Evolutionary conservation across 2,329 filamentous ascomycete genomes (phyloP).

Genomic region (Blastomyces emzantsi): DNA sequence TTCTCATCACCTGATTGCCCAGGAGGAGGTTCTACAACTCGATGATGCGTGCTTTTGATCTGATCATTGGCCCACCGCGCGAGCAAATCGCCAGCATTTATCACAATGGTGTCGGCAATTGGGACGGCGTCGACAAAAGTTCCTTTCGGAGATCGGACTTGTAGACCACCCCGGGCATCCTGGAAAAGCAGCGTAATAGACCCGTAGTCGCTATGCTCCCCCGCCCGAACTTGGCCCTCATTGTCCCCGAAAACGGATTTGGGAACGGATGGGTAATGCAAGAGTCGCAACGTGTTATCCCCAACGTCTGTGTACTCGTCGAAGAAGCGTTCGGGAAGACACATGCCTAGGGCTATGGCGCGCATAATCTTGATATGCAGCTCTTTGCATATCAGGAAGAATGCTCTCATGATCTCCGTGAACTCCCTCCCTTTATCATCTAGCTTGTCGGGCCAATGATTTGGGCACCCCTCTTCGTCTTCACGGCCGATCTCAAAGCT

Average conservation of each 20-base stretch:
- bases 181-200: conserved; percentile 48
- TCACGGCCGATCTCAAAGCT: conserved; percentile 54
- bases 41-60: conserved; percentile 83
- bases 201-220: conserved; percentile 63
- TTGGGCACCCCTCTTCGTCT: conserved; percentile 54
- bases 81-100: conserved; percentile 82
- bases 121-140: conserved; percentile 76
- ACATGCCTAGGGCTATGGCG: conserved; percentile 75
- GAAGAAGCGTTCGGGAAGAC: conserved; percentile 62
- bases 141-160: conserved; percentile 61
- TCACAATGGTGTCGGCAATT: conserved; percentile 69
- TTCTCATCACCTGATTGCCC: conserved; percentile 40
- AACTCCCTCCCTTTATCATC: conserved; percentile 52
- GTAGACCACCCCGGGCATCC: conserved; percentile 48
- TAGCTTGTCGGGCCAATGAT: conserved; percentile 62
- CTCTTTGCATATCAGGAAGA: conserved; percentile 64
- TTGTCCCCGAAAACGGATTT: conserved; percentile 58
- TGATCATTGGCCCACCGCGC: conserved; percentile 85
- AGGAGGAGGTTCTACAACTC: conserved; percentile 73
- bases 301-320: conserved; percentile 61
- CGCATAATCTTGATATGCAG: conserved; percentile 74
- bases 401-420: conserved; percentile 61
- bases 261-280: conserved; percentile 66
- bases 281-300: conserved; percentile 61
- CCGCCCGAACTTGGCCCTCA: conserved; percentile 63